These are phyloP conservation scores for Trametes cinnabarina DNA, from an alignment of 768 basidiomycete species.

Conservation along the genomic window DNA sequence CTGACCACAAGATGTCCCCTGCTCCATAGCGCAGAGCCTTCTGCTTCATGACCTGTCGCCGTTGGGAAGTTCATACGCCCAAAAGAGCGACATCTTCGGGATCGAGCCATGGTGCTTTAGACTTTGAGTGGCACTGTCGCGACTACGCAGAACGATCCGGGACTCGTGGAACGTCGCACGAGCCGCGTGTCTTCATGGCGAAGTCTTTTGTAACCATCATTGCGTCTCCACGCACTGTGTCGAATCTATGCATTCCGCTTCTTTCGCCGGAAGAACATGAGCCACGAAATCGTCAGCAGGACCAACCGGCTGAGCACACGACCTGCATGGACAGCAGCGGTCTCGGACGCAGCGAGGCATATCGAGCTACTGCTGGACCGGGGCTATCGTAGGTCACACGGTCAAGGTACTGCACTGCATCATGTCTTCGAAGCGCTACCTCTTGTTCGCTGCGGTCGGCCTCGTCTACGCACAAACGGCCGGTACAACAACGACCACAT, in stretches of 20 bases:
- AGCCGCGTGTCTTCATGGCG: too few species aligned
- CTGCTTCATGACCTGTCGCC: background rate
- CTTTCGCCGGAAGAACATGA: background rate
- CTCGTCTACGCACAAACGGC: constrained; percentile 6
- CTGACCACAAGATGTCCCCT: too few species aligned
- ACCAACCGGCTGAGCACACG: background rate
- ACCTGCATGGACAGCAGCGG: background rate
- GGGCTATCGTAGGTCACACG: too few species aligned
- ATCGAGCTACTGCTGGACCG: background rate
- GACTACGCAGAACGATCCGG: too few species aligned
- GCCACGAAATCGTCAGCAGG: background rate
- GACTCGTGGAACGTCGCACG: too few species aligned
- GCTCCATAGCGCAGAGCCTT: background rate
- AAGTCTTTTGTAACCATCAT: too few species aligned
- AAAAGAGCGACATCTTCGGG: background rate
- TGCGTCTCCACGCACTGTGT: too few species aligned
- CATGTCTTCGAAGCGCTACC: background rate
- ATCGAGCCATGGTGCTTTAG: background rate
- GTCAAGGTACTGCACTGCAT: too few species aligned
- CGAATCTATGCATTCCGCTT: background rate
- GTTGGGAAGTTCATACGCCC: background rate
- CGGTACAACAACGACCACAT: constrained; percentile 17
- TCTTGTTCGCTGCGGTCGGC: background rate
- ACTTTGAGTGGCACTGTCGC: background rate
- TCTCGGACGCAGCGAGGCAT: background rate